These are phyloP conservation scores for Sphaerulina populicola DNA, from an alignment of 2,329 filamentous ascomycete genomes.

Conservation along the genomic window DNA sequence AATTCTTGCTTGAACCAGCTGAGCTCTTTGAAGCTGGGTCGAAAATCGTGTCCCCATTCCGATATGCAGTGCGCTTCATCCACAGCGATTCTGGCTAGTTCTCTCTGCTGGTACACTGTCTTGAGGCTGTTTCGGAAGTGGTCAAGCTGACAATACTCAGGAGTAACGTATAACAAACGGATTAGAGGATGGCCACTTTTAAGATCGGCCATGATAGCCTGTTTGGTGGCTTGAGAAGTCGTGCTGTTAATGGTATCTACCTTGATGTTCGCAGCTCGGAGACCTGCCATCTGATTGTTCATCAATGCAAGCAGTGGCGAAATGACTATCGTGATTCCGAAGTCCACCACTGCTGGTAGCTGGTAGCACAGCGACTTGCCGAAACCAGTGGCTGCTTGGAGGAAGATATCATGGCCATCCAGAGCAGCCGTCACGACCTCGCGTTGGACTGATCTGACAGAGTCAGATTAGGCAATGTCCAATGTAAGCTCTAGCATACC, in stretches of 20 bases:
- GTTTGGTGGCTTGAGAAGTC: constrained; percentile 57
- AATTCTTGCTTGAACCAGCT: constrained; percentile 77
- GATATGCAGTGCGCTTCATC: constrained; percentile 96
- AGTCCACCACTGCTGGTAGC: constrained; percentile 76
- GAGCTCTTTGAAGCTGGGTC: constrained; percentile 80
- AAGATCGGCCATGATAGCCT: constrained; percentile 67
- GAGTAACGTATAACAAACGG: constrained; percentile 84
- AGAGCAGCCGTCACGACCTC: constrained; percentile 80
- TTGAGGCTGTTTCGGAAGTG: constrained; percentile 67
- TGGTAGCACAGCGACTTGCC: constrained; percentile 93
- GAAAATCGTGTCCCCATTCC: constrained; percentile 97
- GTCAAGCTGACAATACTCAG: constrained; percentile 72
- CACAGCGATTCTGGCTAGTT: constrained; percentile 79
- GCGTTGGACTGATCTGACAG: constrained; percentile 63
- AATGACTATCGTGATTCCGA: constrained; percentile 83
- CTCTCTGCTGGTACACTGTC: constrained; percentile 67
- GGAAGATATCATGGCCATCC: constrained; percentile 78
- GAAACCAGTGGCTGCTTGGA: constrained; percentile 84
- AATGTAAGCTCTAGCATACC: constrained; percentile 17
- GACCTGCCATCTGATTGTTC: constrained; percentile 85
- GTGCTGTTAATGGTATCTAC: constrained; percentile 84
- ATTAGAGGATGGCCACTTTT: constrained; percentile 78
- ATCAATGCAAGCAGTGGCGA: constrained; percentile 84
- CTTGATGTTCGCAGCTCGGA: constrained; percentile 64
- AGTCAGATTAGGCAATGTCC: neutral